Evolutionary conservation across 345 rosid species (phyloP).

Genomic region (Salix udensis): DNA sequence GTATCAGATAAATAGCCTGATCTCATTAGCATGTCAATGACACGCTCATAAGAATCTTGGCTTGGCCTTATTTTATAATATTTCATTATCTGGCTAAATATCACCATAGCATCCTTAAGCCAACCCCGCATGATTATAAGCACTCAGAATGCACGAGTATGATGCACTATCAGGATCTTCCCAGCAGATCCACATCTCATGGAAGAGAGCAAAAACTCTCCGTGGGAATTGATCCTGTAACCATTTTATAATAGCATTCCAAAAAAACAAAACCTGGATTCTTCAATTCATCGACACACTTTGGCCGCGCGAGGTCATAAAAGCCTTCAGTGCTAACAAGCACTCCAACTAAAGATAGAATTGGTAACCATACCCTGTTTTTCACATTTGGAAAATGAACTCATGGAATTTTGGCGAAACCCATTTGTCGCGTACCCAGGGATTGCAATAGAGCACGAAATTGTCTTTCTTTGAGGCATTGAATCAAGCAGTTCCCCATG

Average conservation of each 20-base stretch:
- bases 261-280: slow-evolving; percentile 32
- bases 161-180: slow-evolving; percentile 38
- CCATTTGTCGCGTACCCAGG: slow-evolving; percentile 45
- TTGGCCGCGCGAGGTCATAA: slow-evolving; percentile 15
- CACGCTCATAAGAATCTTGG: slow-evolving; percentile 35
- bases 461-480: slow-evolving; percentile 32
- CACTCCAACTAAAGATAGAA: slow-evolving; percentile 45
- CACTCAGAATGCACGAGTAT: slow-evolving; percentile 32
- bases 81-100: slow-evolving; percentile 35
- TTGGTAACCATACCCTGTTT: slow-evolving; percentile 28
- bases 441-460: slow-evolving; percentile 40
- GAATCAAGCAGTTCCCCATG: slow-evolving; percentile 31
- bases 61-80: slow-evolving; percentile 32
- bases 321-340: slow-evolving; percentile 30
- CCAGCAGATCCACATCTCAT: slow-evolving; percentile 32
- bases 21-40: slow-evolving; percentile 40
- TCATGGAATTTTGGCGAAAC: slow-evolving; percentile 16
- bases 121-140: slow-evolving; percentile 45
- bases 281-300: slow-evolving; percentile 36
- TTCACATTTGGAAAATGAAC: slow-evolving; percentile 33
- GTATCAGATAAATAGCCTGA: slow-evolving; percentile 41
- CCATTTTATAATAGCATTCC: slow-evolving; percentile 48
- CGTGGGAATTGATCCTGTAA: slow-evolving; percentile 35
- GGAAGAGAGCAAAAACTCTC: slow-evolving; percentile 37
- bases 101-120: slow-evolving; percentile 33